Base-by-base conservation (phyloP, 345 rosid genomes). In the Iberis pinnata region DNA sequence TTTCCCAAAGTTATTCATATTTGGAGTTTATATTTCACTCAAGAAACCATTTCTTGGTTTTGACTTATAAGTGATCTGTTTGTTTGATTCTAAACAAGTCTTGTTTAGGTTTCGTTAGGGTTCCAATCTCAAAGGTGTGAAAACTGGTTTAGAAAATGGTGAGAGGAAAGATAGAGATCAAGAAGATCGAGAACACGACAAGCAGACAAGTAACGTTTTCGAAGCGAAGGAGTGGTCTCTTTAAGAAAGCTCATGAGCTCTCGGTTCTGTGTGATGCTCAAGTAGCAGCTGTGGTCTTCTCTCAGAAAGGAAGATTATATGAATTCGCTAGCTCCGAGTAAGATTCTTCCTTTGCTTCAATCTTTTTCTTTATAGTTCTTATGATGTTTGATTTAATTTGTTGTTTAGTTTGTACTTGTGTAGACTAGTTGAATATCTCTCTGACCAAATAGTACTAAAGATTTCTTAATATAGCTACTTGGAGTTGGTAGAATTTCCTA, bases 141-240 rank as follows among this genome's bases (percentile, higher is more conserved):
- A 55, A 15, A 9, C 77, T 80, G 86, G 81, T 69, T 24, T 7
- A n/a, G n/a, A n/a, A n/a, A n/a, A n/a, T n/a, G n/a, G n/a, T n/a
- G n/a, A n/a, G n/a, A n/a, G n/a, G n/a, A n/a, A n/a, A n/a, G n/a
- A n/a, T n/a, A n/a, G n/a, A n/a, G n/a, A n/a, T n/a, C n/a, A n/a
- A n/a, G n/a, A n/a, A n/a, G n/a, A n/a, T n/a, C n/a, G n/a, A n/a
- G n/a, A n/a, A n/a, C n/a, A n/a, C n/a, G n/a, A n/a, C n/a, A n/a
- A n/a, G n/a, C n/a, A n/a, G n/a, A n/a, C n/a, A n/a, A n/a, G n/a
- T n/a, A n/a, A n/a, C n/a, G n/a, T n/a, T n/a, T n/a, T n/a, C n/a
- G n/a, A n/a, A n/a, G n/a, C n/a, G n/a, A n/a, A n/a, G n/a, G n/a
- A n/a, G n/a, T n/a, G n/a, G n/a, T n/a, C n/a, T n/a, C n/a, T n/a